Conservation (phyloP, 2,329 filamentous ascomycete genomes). For the Salinomyces thailandicus region DNA sequence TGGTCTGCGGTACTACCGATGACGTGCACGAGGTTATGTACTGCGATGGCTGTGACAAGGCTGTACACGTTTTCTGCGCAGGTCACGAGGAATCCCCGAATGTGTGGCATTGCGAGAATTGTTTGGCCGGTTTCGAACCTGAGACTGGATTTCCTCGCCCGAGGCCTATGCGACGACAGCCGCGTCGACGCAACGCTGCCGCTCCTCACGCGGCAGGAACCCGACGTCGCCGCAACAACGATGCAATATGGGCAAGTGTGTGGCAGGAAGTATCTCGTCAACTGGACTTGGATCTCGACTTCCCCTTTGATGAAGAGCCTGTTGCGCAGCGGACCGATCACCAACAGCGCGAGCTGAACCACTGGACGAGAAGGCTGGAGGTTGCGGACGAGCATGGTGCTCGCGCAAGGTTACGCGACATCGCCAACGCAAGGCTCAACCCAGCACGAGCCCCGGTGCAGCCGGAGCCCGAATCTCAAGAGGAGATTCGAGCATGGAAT, state of each 20-base stretch:
- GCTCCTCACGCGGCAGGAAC: conserved; percentile 10
- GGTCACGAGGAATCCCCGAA: conserved; percentile 54
- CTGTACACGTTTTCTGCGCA: conserved; percentile 87
- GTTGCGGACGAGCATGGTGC: conserved; percentile 66
- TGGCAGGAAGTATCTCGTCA: conserved; percentile 86
- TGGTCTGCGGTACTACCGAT: conserved; percentile 70
- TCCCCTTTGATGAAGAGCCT: conserved; percentile 69
- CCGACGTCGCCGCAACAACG: conserved; percentile 26
- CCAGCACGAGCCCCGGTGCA: conserved; percentile 24
- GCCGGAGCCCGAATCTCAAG: conserved; percentile 59
- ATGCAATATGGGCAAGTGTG: conserved; percentile 59
- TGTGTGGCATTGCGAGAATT: conserved; percentile 83
- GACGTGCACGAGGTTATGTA: conserved; percentile 77
- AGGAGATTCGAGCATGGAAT: conserved; percentile 80
- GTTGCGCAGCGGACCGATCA: conserved; percentile 42
- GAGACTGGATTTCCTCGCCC: conserved; percentile 19
- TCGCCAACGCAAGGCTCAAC: conserved; percentile 50
- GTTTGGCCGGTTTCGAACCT: conserved; percentile 34
- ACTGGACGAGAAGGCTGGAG: conserved; percentile 74
- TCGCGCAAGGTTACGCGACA: conserved; percentile 41
- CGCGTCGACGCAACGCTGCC: conserved; percentile 11
- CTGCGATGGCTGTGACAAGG: conserved; percentile 81
- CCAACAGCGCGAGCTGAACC: conserved; percentile 49
- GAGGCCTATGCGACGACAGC: conserved; percentile 15
- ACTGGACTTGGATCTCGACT: conserved; percentile 67